phyloP scores from a whole-genome alignment of 2,329 filamentous ascomycete genomes.

The Fusarium tuaranense region DNA sequence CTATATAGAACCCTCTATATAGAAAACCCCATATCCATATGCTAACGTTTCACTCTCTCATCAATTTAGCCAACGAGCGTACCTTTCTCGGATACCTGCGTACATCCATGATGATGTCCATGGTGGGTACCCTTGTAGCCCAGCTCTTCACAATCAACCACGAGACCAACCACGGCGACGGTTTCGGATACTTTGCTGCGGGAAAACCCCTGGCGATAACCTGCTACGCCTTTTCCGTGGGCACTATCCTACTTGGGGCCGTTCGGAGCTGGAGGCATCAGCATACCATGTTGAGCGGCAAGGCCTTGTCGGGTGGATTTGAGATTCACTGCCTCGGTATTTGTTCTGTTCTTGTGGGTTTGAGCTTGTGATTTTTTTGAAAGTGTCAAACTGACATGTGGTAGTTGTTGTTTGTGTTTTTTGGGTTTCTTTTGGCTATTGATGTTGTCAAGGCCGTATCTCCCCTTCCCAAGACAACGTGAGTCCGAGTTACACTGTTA shows the following conservation, averaged over 20 bases:
- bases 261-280: conserved; percentile 49
- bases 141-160: conserved; percentile 72
- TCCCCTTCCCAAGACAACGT: neutral
- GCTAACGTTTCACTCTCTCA: conserved; percentile 4
- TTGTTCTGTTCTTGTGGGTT: conserved; percentile 32
- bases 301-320: conserved; percentile 47
- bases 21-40: neutral
- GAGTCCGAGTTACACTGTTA: accelerated
- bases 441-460: conserved; percentile 28
- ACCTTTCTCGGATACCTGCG: conserved; percentile 81
- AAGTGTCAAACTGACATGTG: conserved; percentile 5
- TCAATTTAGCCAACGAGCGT: conserved; percentile 72
- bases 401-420: conserved; percentile 40
- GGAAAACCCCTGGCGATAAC: conserved; percentile 67
- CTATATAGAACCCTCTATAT: neutral
- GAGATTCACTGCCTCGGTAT: conserved; percentile 44
- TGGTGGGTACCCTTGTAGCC: conserved; percentile 73
- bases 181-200: conserved; percentile 69
- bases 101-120: conserved; percentile 76
- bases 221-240: conserved; percentile 56
- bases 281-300: conserved; percentile 44
- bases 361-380: neutral
- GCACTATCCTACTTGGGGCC: conserved; percentile 48
- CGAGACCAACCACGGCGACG: conserved; percentile 40
- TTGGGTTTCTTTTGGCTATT: conserved; percentile 39